phyloP scores from a whole-genome alignment of 2,329 filamentous ascomycete species.

The Colletotrichum agaves region DNA sequence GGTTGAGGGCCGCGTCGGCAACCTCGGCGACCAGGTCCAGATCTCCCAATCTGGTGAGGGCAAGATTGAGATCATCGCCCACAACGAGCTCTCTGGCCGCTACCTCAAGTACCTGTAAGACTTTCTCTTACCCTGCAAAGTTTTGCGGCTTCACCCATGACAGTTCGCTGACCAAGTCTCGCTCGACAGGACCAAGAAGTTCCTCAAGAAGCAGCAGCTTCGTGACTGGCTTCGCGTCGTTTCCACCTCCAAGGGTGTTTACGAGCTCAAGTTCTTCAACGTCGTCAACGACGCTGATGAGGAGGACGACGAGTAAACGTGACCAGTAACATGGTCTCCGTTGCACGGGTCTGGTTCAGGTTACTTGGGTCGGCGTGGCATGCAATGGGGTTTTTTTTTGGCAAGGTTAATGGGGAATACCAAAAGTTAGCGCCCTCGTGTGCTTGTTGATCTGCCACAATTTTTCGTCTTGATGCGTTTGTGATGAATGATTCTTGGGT shows the following conservation, averaged over 20 bases:
- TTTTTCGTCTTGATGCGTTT: neutral
- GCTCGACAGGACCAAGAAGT: constrained; percentile 92
- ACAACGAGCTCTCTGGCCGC: constrained; percentile 97
- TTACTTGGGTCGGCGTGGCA: constrained; percentile 37
- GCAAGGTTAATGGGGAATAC: constrained; percentile 37
- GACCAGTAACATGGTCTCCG: constrained; percentile 10
- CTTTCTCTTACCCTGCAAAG: constrained; percentile 40
- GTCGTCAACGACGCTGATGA: constrained; percentile 98
- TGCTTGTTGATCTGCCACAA: constrained; percentile 39
- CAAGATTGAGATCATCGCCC: constrained; percentile 97
- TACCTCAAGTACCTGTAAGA: constrained; percentile 99
- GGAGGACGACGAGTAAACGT: constrained; percentile 93
- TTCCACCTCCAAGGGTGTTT: constrained; percentile 96
- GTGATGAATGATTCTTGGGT: constrained; percentile 29
- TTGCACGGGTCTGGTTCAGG: constrained; percentile 33
- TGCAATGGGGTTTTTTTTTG: constrained; percentile 27
- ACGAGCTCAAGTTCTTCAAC: constrained; percentile 99
- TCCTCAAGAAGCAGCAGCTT: constrained; percentile 99
- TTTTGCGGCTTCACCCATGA: neutral
- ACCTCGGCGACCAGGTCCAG: constrained; percentile 92
- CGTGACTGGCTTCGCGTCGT: constrained; percentile 99
- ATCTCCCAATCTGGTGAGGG: constrained; percentile 94
- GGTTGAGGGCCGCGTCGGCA: constrained; percentile 97
- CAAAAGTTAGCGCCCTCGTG: constrained; percentile 38
- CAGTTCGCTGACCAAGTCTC: constrained; percentile 9